Conservation (phyloP, 805 yeast genomes). For the Lipomyces spencermartinsiae region DNA sequence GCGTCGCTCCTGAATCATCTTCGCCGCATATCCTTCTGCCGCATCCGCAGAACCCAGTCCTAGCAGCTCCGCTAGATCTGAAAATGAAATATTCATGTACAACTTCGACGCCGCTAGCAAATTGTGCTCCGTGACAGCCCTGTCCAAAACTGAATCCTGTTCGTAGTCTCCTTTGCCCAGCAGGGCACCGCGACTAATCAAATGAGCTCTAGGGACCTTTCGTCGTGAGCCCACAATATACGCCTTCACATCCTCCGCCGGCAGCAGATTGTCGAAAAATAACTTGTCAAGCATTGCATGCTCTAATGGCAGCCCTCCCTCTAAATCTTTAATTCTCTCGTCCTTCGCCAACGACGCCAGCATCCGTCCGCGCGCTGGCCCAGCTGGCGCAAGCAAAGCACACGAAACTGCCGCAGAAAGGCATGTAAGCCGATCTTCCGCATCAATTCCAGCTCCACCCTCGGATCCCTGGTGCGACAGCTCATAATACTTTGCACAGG, state of each 20-base stretch:
- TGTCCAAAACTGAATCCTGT: slow-evolving; percentile 40
- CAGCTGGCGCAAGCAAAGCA: slow-evolving; percentile 46
- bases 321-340: slow-evolving; percentile 36
- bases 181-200: slow-evolving; percentile 9
- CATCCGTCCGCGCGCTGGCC: slow-evolving; percentile 43
- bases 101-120: slow-evolving; percentile 45
- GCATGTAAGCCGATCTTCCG: slow-evolving; percentile 40
- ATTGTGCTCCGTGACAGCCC: slow-evolving; percentile 47
- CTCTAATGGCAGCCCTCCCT: slow-evolving; percentile 21
- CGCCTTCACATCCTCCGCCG: slow-evolving; percentile 39
- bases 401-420: slow-evolving; percentile 44
- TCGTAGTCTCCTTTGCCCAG: slow-evolving; percentile 13
- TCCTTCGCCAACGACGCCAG: slow-evolving; percentile 42
- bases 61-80: slow-evolving; percentile 41
- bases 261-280: slow-evolving; percentile 41
- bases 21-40: slow-evolving; percentile 43
- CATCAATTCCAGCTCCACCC: slow-evolving; percentile 37
- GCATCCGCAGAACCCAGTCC: slow-evolving; percentile 37
- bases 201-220: slow-evolving; percentile 20
- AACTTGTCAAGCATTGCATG: slow-evolving; percentile 41
- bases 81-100: slow-evolving; percentile 42
- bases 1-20: slow-evolving; percentile 45
- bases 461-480: slow-evolving; percentile 38
- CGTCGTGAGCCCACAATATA: slow-evolving; percentile 32
- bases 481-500: slow-evolving; percentile 43